These are phyloP conservation scores for Tolypocladium album DNA, from an alignment of 2,329 filamentous ascomycete genomes.

Conservation along the genomic window DNA sequence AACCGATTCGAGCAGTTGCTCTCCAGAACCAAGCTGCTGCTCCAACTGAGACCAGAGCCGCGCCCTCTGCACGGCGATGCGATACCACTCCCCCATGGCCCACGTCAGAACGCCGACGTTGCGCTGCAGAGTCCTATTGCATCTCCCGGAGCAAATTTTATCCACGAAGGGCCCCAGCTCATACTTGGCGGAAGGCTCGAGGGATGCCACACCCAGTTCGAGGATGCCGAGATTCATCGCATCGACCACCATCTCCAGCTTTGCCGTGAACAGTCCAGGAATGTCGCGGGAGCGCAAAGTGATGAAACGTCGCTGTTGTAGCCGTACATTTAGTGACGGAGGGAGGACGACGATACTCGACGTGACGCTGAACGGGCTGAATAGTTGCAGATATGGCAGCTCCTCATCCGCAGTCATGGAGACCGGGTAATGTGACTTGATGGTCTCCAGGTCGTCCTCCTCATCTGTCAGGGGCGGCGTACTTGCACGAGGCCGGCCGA, in stretches of 20 bases:
- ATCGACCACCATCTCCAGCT: slow-evolving; percentile 47
- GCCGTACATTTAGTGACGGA: slow-evolving; percentile 15
- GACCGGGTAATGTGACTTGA: slow-evolving; percentile 53
- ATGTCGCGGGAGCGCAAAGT: slow-evolving; percentile 29
- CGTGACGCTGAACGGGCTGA: slow-evolving; percentile 55
- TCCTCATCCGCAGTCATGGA: slow-evolving; percentile 53
- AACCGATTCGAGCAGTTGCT: slow-evolving; percentile 13
- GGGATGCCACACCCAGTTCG: slow-evolving; percentile 38
- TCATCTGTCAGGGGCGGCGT: slow-evolving; percentile 13
- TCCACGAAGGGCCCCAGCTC: slow-evolving; percentile 48
- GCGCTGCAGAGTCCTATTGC: slow-evolving; percentile 34
- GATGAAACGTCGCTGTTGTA: slow-evolving; percentile 46
- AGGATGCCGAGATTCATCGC: slow-evolving; percentile 39
- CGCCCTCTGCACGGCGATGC: slow-evolving; percentile 48
- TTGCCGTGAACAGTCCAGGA: slow-evolving; percentile 45
- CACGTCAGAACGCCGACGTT: slow-evolving; percentile 53
- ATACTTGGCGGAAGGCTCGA: slow-evolving; percentile 46
- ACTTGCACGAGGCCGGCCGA: slow-evolving; percentile 25
- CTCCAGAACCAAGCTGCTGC: slow-evolving; percentile 27
- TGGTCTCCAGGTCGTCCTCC: slow-evolving; percentile 25
- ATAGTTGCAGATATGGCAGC: slow-evolving; percentile 58
- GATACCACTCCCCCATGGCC: slow-evolving; percentile 60
- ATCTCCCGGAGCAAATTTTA: slow-evolving; percentile 24
- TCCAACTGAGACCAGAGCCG: slow-evolving; percentile 50
- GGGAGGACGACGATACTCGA: slow-evolving; percentile 40